These are phyloP conservation scores for Tuber borchii DNA, from an alignment of 495 filamentous ascomycete genomes.

Conservation along the genomic window DNA sequence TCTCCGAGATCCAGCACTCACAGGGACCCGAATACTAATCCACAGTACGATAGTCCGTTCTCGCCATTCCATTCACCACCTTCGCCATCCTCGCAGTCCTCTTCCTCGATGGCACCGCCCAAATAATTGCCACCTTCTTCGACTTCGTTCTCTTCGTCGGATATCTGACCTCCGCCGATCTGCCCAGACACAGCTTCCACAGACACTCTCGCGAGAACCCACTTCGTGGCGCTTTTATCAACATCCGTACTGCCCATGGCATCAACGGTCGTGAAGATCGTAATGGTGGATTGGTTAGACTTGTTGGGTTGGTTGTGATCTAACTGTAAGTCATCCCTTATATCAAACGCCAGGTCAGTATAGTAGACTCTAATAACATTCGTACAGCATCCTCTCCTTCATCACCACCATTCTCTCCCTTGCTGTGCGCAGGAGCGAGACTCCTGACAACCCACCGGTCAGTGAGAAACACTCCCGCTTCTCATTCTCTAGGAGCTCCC, in stretches of 20 bases:
- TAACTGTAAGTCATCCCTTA: conserved; percentile 17
- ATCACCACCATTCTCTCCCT: conserved; percentile 19
- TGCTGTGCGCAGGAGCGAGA: conserved; percentile 5
- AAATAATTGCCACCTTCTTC: conserved; percentile 25
- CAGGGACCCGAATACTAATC: background rate
- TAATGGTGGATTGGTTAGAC: conserved; percentile 20
- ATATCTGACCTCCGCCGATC: conserved; percentile 24
- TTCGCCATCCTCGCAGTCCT: conserved; percentile 32
- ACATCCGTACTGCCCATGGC: conserved; percentile 10
- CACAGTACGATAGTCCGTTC: conserved; percentile 13
- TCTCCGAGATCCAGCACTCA: background rate
- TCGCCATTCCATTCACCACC: conserved; percentile 25
- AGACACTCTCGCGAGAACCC: conserved; percentile 10
- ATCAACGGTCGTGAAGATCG: background rate
- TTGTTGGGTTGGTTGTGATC: conserved; percentile 11
- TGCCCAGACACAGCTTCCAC: conserved; percentile 31
- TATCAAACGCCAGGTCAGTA: background rate
- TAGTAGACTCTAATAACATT: background rate
- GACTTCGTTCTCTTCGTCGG: conserved; percentile 35
- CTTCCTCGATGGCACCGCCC: conserved; percentile 22
- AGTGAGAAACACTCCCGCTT: conserved; percentile 4
- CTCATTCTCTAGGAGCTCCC: conserved; percentile 10
- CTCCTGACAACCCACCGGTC: background rate
- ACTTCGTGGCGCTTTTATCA: conserved; percentile 12
- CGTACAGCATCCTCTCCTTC: conserved; percentile 24